Evolutionary conservation across 1,284 basidiomycete species (phyloP).

Genomic region (Moniliella sp.): DNA sequence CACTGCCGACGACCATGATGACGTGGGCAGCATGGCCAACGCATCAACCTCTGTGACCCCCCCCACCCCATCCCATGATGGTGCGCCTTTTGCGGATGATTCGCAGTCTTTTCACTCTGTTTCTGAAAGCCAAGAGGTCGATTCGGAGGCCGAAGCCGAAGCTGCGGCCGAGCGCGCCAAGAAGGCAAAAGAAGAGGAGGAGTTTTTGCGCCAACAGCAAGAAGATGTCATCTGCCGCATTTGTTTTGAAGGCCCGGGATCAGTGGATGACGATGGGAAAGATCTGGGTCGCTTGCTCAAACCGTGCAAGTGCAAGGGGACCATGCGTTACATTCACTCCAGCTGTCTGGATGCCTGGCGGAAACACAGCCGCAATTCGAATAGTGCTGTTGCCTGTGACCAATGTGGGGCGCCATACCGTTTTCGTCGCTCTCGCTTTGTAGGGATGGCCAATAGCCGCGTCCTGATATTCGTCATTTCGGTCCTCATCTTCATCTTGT

Average conservation of each 20-base stretch:
- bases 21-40: too few species aligned
- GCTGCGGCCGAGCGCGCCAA: too few species aligned
- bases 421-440: conserved; percentile 11
- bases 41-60: too few species aligned
- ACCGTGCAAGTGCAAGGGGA: not conserved
- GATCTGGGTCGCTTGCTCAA: not conserved
- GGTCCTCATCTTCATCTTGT: conserved; percentile 8
- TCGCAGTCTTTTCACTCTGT: too few species aligned
- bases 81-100: too few species aligned
- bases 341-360: conserved; percentile 24
- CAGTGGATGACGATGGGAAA: not conserved
- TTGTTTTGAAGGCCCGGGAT: not conserved
- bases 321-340: conserved; percentile 1
- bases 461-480: conserved; percentile 10
- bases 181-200: not conserved
- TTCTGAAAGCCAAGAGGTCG: too few species aligned
- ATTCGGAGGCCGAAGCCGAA: too few species aligned
- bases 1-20: too few species aligned
- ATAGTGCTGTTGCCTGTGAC: conserved; percentile 15
- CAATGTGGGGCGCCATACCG: conserved; percentile 22
- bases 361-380: conserved; percentile 7
- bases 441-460: conserved; percentile 13
- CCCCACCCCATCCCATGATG: too few species aligned
- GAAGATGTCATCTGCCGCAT: not conserved
- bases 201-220: not conserved